Conservation (phyloP, 2,329 filamentous ascomycete species). For the Phyllosticta citrichinensis region DNA sequence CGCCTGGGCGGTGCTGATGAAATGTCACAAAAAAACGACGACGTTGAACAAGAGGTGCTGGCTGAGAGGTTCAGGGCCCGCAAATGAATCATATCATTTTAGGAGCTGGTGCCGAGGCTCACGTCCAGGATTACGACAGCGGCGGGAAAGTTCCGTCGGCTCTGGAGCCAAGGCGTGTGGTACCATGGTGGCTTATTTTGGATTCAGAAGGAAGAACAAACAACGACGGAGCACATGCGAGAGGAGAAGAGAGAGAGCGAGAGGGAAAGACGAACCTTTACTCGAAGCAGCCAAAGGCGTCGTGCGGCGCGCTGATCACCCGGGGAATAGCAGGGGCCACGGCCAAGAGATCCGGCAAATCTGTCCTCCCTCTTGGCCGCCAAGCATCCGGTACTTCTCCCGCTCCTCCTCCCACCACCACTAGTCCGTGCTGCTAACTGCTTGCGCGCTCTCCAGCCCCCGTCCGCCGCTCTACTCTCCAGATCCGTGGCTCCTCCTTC, state of each 20-base stretch:
- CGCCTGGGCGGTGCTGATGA: not conserved
- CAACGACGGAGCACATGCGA: not conserved
- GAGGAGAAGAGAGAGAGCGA: not conserved
- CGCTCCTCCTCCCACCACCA: slow-evolving; percentile 3
- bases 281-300: not conserved
- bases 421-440: not conserved
- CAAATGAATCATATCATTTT: not conserved
- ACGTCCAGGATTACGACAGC: not conserved
- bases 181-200: not conserved
- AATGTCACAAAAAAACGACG: not conserved
- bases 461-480: not conserved
- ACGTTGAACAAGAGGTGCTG: not conserved
- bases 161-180: not conserved
- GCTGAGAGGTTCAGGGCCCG: not conserved
- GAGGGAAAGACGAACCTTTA: not conserved
- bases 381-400: slow-evolving; percentile 2
- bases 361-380: slow-evolving; percentile 1
- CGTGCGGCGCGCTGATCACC: slow-evolving; percentile 2
- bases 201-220: not conserved
- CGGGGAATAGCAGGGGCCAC: slow-evolving; percentile 4
- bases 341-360: slow-evolving; percentile 6
- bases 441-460: not conserved
- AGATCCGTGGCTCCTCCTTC: not conserved
- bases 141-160: not conserved
- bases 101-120: not conserved